phyloP scores from a whole-genome alignment of 345 rosid species.

The Ailanthus altissimus region DNA sequence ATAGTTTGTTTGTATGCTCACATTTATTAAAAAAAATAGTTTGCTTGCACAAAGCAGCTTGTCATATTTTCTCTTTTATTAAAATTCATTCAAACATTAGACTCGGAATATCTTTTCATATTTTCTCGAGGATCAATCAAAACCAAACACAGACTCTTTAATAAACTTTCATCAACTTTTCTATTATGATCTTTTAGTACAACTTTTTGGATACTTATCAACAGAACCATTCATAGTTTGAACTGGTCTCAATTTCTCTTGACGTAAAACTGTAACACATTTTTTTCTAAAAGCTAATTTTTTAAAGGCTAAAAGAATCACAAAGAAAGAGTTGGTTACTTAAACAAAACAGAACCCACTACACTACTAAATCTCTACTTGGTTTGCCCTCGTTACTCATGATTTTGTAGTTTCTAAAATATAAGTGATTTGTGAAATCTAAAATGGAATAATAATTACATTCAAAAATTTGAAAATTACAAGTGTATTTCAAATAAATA shows the following conservation, averaged over 20 bases:
- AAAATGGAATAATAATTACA: neutral
- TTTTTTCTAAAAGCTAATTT: too few species aligned
- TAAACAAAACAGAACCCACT: neutral
- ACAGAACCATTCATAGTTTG: neutral
- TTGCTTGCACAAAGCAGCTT: neutral
- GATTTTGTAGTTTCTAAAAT: neutral
- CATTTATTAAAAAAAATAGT: too few species aligned
- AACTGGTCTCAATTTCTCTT: neutral
- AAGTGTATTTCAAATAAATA: too few species aligned
- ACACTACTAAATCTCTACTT: too few species aligned
- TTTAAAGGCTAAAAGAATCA: too few species aligned
- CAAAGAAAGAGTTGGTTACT: too few species aligned
- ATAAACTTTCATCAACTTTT: neutral
- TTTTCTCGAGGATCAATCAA: neutral
- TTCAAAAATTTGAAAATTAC: too few species aligned
- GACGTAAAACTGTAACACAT: too few species aligned
- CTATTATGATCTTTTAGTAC: neutral
- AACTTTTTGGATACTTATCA: neutral
- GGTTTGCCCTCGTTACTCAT: neutral
- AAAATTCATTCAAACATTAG: neutral
- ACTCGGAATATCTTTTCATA: neutral
- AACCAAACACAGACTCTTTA: slow-evolving; percentile 4
- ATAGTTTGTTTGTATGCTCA: too few species aligned
- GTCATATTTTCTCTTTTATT: neutral
- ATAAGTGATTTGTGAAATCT: too few species aligned